Percentiles rank a stretch among this genome's conserved stretches.
These are phyloP conservation scores for Fraxinus platypoda DNA, from an alignment of 305 asterid species.

Conservation along the genomic window DNA sequence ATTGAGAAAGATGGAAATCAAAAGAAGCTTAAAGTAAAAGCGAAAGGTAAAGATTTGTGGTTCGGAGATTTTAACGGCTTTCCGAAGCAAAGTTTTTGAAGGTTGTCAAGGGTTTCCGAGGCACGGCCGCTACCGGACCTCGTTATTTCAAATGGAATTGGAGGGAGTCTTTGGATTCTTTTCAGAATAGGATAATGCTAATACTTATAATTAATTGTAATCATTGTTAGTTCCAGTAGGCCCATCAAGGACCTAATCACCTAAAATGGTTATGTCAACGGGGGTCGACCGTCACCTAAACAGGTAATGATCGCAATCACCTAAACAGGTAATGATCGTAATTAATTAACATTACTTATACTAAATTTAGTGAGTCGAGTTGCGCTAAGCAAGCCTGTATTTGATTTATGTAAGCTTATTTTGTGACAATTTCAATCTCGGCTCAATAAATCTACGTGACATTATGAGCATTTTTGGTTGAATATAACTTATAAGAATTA, in stretches of 20 bases:
- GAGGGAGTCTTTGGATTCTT: slow-evolving; percentile 4
- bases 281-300: neutral
- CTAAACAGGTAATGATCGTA: too few species aligned
- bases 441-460: neutral
- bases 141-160: slow-evolving; percentile 24
- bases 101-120: slow-evolving; percentile 1
- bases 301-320: too few species aligned
- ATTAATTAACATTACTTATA: too few species aligned
- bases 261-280: neutral
- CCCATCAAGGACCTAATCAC: neutral
- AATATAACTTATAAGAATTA: neutral
- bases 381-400: neutral
- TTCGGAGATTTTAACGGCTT: slow-evolving; percentile 53
- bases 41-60: slow-evolving; percentile 22
- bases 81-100: slow-evolving; percentile 41
- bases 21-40: slow-evolving; percentile 28
- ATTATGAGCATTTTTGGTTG: neutral
- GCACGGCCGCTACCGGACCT: slow-evolving; percentile 25
- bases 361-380: neutral
- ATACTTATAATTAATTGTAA: neutral
- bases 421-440: neutral
- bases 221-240: neutral
- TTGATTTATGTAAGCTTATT: neutral
- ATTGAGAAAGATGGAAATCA: slow-evolving; percentile 9
- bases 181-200: neutral